Evolutionary conservation across 192 early-diverging fungal genomes (phyloP).

Genomic region (Chytriomyces confervae): DNA sequence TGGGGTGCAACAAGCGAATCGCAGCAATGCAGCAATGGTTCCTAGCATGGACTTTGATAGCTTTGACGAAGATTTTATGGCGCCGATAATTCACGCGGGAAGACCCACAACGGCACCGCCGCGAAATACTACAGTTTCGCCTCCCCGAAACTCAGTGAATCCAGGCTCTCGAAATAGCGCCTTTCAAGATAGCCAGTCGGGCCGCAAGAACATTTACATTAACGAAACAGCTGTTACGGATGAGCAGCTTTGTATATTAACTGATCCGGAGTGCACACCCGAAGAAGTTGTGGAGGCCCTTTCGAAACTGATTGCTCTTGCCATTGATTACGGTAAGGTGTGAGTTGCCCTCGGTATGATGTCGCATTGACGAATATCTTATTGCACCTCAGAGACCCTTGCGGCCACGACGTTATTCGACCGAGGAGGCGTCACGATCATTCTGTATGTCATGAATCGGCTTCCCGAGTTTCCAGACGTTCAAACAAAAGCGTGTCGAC

Average conservation of each 20-base stretch:
- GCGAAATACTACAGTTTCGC: neutral
- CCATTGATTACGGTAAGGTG: conserved; percentile 25
- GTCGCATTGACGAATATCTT: neutral
- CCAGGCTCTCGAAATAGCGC: neutral
- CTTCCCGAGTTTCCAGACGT: conserved; percentile 19
- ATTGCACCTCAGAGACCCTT: conserved; percentile 17
- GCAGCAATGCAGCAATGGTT: too few species aligned
- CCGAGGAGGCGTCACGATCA: conserved; percentile 39
- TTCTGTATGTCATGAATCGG: conserved; percentile 23
- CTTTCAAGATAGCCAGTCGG: conserved; percentile 7
- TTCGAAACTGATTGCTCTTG: conserved; percentile 36
- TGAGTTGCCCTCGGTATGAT: too few species aligned
- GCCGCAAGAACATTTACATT: conserved; percentile 1
- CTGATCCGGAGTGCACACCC: conserved; percentile 44
- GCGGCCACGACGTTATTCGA: conserved; percentile 31
- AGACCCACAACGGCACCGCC: neutral
- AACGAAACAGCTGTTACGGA: conserved; percentile 43
- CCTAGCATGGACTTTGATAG: conserved; percentile 7
- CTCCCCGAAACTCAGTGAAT: neutral
- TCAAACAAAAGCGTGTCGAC: conserved; percentile 27
- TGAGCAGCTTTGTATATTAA: conserved; percentile 40
- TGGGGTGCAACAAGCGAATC: conserved; percentile 6
- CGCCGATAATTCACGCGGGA: neutral
- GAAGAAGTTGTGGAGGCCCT: conserved; percentile 40
- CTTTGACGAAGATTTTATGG: neutral